A percentile compares a stretch with the other conserved stretches of the same genome.
These are phyloP conservation scores for Withania somnifera DNA, from an alignment of 305 asterid species.

Conservation along the genomic window DNA sequence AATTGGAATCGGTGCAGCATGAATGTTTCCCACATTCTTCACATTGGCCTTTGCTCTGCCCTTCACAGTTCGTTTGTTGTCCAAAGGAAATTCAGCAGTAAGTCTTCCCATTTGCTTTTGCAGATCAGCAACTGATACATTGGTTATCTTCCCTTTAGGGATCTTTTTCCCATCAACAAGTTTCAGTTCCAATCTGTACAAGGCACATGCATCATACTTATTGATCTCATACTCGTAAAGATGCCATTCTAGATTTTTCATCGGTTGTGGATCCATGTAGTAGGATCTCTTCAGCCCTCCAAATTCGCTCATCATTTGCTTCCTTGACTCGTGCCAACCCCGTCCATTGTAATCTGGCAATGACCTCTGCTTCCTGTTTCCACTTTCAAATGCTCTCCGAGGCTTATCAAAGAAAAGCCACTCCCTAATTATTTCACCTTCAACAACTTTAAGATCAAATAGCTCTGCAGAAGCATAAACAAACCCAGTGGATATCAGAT, in stretches of 20 bases:
- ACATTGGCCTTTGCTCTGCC: conserved; percentile 49
- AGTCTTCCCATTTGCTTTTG: conserved; percentile 89
- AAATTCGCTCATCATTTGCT: conserved; percentile 72
- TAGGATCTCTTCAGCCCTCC: conserved; percentile 94
- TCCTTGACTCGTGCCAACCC: conserved; percentile 99
- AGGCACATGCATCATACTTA: conserved; percentile 58
- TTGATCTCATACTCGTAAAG: conserved; percentile 83
- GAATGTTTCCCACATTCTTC: conserved; percentile 33
- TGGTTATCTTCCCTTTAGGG: conserved; percentile 60
- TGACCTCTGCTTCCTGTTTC: conserved; percentile 90
- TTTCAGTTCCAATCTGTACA: conserved; percentile 86
- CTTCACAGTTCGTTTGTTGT: conserved; percentile 46
- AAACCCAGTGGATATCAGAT: conserved; percentile 4
- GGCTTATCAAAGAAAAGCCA: conserved; percentile 98
- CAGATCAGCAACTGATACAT: conserved; percentile 71
- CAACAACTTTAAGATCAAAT: conserved; percentile 67
- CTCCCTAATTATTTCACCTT: conserved; percentile 84
- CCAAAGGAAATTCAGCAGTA: conserved; percentile 67
- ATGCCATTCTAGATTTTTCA: conserved; percentile 90
- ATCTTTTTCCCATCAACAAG: conserved; percentile 73
- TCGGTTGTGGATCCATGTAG: conserved; percentile 98
- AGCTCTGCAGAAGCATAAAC: conserved; percentile 48
- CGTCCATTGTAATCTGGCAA: conserved; percentile 93
- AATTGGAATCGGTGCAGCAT: conserved; percentile 16
- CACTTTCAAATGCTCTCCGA: conserved; percentile 96